These are phyloP conservation scores for Lactifluus rugatus DNA, from an alignment of 768 basidiomycete species.

Conservation along the genomic window DNA sequence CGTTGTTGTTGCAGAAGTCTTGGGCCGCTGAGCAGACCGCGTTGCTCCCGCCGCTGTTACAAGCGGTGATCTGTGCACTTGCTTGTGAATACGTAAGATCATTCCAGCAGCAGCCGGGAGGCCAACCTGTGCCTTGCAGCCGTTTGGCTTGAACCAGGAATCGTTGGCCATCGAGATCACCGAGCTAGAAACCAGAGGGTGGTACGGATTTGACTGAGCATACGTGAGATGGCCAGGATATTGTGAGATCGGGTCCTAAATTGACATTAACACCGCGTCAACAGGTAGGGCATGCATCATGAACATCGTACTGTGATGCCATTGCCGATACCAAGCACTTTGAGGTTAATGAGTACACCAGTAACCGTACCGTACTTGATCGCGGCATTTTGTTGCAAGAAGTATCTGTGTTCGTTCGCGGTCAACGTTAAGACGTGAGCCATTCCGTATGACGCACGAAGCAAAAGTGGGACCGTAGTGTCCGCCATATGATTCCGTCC, in stretches of 20 bases:
- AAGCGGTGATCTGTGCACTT: conserved; percentile 36
- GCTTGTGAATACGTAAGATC: not conserved
- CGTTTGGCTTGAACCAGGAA: conserved; percentile 33
- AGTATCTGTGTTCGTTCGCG: conserved; percentile 26
- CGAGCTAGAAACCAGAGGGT: conserved; percentile 38
- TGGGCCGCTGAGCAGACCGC: conserved; percentile 48
- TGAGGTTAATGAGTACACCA: conserved; percentile 47
- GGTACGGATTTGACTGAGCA: conserved; percentile 44
- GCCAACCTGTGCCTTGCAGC: conserved; percentile 42
- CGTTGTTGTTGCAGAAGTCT: conserved; percentile 46
- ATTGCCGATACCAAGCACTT: conserved; percentile 53
- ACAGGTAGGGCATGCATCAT: not conserved
- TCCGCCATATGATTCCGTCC: conserved; percentile 50
- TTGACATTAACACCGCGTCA: not conserved
- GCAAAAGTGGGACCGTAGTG: conserved; percentile 34
- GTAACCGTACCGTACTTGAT: conserved; percentile 37
- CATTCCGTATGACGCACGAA: conserved; percentile 20
- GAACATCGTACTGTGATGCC: conserved; percentile 36
- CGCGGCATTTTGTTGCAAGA: conserved; percentile 49
- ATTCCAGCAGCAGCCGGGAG: not conserved
- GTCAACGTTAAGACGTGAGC: not conserved
- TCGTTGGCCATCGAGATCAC: conserved; percentile 35
- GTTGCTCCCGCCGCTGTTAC: conserved; percentile 40
- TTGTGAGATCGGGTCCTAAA: conserved; percentile 35
- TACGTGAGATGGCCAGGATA: conserved; percentile 52